Conservation (phyloP, 1,284 basidiomycete genomes). For the Sutorius eximius region DNA sequence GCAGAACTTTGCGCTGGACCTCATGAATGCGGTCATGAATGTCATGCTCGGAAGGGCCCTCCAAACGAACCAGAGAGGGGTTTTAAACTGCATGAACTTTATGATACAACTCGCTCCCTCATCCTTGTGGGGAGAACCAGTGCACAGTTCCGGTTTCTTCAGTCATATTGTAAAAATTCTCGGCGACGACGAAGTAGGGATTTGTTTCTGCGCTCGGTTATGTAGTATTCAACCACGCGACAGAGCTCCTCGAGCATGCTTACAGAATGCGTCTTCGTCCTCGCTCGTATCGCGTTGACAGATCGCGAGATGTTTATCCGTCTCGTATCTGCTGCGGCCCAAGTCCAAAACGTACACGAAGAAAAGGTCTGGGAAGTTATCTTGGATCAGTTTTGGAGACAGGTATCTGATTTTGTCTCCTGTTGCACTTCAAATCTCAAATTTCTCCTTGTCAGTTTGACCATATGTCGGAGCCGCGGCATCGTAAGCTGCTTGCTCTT, state of each 20-base stretch:
- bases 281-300: constrained; percentile 66
- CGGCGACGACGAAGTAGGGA: constrained; percentile 60
- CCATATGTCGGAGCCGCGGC: constrained; percentile 76
- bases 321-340: constrained; percentile 61
- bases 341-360: constrained; percentile 49
- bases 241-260: constrained; percentile 56
- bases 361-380: constrained; percentile 59
- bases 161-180: constrained; percentile 55
- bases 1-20: constrained; percentile 50
- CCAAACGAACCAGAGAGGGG: constrained; percentile 54
- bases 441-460: constrained; percentile 62
- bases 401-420: constrained; percentile 43
- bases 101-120: constrained; percentile 64
- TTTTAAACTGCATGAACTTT: constrained; percentile 55
- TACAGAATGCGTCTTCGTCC: constrained; percentile 65
- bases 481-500: constrained; percentile 73
- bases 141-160: constrained; percentile 74
- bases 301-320: constrained; percentile 65
- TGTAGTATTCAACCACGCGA: constrained; percentile 14
- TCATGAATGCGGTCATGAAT: constrained; percentile 55
- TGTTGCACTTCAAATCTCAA: neutral
- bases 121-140: constrained; percentile 62
- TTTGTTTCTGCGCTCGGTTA: constrained; percentile 4
- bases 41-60: constrained; percentile 52
- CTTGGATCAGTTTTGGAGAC: constrained; percentile 78